Base-by-base conservation (phyloP, 768 basidiomycete genomes). In the Cystobasidium onofrii region DNA sequence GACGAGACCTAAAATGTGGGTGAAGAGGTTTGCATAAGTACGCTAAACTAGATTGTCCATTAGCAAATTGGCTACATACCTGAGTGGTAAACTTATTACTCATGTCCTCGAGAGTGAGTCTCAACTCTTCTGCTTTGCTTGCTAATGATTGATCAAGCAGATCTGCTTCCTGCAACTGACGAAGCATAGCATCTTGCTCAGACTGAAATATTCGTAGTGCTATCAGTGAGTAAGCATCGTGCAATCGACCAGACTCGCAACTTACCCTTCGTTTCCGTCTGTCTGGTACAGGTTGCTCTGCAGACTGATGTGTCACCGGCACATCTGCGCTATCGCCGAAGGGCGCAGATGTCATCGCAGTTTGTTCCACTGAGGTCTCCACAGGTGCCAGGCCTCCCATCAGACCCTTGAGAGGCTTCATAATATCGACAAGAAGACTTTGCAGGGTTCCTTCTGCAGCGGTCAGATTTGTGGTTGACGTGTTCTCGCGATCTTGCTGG, bases 71-170 rank as follows among this genome's bases (percentile, higher is more conserved):
- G 36, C 20, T 4, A 44, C 69, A 9, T 20, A 71, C 69, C 69
- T 71, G 69, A 27, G 33, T 60, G 2, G 69, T 57, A 20, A 71
- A 44, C 3, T 44, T 33, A 17, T 55, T 27, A 31, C 69, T 55
- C 54, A 71, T 71, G n/a, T 71, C 69, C 27, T 71, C 55, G 4
- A 71, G 33, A 18, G 50, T 52, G 18, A 15, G n/a, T 20, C 39
- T 52, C 25, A 71, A 27, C 34, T 71, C 69, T 31, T 71, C 69
- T 4, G 54, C 36, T 34, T 52, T 46, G 29, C 36, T 27, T 1
- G 18, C 31, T n/a, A 71, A 54, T 20, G 69, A 57, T 6, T 46
- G 50, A 46, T 71, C 69, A 1, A 71, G n/a, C 9, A 25, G 50
- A 27, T 71, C 69, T 61, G 69, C 69, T 12, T 71, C 18, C n/a